Evolutionary conservation across 148 eudicot species (phyloP), one percentile per base, ranked within the genome.

Genomic region (Nyssa sinensis): DNA sequence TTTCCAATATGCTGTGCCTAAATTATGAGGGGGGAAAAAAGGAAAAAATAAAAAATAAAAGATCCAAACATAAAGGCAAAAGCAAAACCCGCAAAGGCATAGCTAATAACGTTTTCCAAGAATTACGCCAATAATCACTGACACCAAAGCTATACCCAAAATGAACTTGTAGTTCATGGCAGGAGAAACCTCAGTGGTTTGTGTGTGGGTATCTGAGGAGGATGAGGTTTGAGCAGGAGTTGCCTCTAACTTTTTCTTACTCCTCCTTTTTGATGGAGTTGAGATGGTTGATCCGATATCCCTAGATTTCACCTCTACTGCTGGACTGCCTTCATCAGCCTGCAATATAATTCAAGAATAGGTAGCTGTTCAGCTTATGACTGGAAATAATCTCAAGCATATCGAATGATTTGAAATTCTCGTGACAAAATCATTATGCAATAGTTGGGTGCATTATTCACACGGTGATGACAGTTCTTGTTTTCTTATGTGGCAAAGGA

Each of bases 111-210:
- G 80, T 86, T 92, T 95, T 1, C 97, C 99, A 39, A 95, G 85
- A 76, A 92, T 81, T 39, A 93, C 79, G 60, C 99, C 99, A 62
- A 92, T n/a, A 32, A 95, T 75, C 31, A 95, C 80, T 11, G 99
- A 95, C n/a, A 95, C 82, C 65, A 95, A 66, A 33, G 97, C 96
- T 70, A 92, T 86, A 25, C 92, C 98, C 33, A 92, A 72, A 69
- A 90, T 79, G 64, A 90, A 59, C 87, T 92, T 95, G 55, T 88
- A 33, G 65, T 75, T 84, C 74, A 78, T 74, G 65, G 71, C 33
- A 27, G 84, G 74, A 73, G 98, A 81, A 73, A 71, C 84, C 74
- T 82, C 81, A 17, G 84, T 29, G n/a, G 81, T 57, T 57, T 80
- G 75, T 32, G 80, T 57, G 27, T 77, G 86, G 76, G 74, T 62